Evolutionary conservation across 805 yeast genomes (phyloP).

Genomic region (Cyberlindnera sargentensis): DNA sequence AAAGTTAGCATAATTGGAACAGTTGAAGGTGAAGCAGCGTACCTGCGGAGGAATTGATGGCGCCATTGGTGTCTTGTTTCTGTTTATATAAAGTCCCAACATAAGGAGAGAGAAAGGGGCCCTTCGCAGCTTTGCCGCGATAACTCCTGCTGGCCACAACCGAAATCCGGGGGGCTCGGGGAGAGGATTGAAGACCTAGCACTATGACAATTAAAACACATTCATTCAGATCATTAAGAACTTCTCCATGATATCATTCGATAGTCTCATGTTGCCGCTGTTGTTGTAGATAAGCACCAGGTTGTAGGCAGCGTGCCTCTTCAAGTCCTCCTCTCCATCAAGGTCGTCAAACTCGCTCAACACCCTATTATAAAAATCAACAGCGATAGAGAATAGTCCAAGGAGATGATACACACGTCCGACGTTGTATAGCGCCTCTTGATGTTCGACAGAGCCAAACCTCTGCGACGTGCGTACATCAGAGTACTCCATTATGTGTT

Average conservation of each 20-base stretch:
- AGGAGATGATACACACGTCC: constrained; percentile 82
- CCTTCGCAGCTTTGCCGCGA: no score
- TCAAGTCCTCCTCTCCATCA: constrained; percentile 49
- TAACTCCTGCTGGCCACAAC: no score
- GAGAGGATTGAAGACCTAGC: no score
- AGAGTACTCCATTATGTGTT: constrained; percentile 67
- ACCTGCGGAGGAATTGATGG: constrained; percentile 25
- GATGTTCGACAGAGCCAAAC: constrained; percentile 39
- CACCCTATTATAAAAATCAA: constrained; percentile 65
- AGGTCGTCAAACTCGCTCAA: constrained; percentile 29
- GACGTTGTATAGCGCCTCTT: constrained; percentile 76
- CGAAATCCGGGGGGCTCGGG: no score
- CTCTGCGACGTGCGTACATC: constrained; percentile 37
- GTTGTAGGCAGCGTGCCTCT: constrained; percentile 81
- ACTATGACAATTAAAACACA: no score
- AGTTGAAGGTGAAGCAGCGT: constrained; percentile 1
- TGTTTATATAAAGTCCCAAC: not conserved
- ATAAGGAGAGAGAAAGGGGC: no score
- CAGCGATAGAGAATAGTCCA: constrained; percentile 70
- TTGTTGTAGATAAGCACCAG: constrained; percentile 65
- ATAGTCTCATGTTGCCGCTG: constrained; percentile 64
- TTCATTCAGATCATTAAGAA: constrained; percentile 37
- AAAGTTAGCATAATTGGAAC: no score
- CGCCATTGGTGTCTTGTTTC: constrained; percentile 15
- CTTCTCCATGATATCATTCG: constrained; percentile 55